Conservation (phyloP, 371 early-diverging fungal genomes). For the Mucor saturninus region DNA sequence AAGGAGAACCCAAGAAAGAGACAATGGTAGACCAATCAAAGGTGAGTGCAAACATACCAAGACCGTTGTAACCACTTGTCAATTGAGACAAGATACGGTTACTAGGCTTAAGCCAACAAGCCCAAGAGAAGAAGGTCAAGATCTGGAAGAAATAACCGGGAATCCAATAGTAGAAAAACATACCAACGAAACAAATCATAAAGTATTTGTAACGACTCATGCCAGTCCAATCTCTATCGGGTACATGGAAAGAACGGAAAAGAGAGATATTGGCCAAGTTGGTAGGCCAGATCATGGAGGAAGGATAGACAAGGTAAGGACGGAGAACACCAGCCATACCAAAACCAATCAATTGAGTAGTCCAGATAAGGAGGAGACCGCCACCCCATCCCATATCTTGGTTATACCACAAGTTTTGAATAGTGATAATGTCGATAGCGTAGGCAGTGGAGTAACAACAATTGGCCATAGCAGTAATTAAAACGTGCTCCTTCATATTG, state of each 20-base stretch:
- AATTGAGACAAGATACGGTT: constrained; percentile 62
- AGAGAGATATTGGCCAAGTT: constrained; percentile 76
- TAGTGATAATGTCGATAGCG: constrained; percentile 75
- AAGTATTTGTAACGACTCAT: constrained; percentile 68
- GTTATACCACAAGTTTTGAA: constrained; percentile 67
- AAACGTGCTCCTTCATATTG: constrained; percentile 85
- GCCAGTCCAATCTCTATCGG: constrained; percentile 50
- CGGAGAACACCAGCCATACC: constrained; percentile 84
- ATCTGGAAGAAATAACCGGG: constrained; percentile 79
- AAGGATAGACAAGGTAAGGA: constrained; percentile 78
- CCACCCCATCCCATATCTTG: constrained; percentile 67
- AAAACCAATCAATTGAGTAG: constrained; percentile 81
- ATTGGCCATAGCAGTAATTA: constrained; percentile 74
- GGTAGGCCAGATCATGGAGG: constrained; percentile 87
- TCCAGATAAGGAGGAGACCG: constrained; percentile 65
- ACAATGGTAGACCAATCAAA: constrained; percentile 81
- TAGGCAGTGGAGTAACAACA: constrained; percentile 64
- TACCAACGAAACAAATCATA: constrained; percentile 56
- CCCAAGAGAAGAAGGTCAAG: constrained; percentile 72
- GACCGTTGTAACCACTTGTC: constrained; percentile 68
- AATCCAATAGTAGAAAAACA: constrained; percentile 77
- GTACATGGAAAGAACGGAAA: constrained; percentile 73
- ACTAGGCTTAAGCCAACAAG: constrained; percentile 74
- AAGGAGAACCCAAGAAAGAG: constrained; percentile 66
- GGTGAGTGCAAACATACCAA: constrained; percentile 72